Evolutionary conservation across 2,329 filamentous ascomycete species (phyloP), one percentile per base, ranked within the genome.

Genomic region (Colletotrichum coccodes): DNA sequence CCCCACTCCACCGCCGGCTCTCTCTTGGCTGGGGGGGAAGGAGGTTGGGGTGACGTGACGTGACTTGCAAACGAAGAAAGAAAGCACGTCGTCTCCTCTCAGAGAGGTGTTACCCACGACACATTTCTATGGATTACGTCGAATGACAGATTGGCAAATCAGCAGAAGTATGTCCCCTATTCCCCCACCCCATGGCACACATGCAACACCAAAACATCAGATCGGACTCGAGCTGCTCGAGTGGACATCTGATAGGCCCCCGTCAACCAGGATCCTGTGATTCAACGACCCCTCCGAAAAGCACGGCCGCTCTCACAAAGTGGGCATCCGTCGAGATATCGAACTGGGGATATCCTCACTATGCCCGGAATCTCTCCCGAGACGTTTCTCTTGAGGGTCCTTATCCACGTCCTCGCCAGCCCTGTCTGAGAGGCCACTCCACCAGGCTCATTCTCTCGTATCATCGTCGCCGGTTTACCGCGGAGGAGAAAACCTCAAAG

Each of bases 351-450:
- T 47, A 54, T 32, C 60, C 53, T 64, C 60, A 64, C 36, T 28
- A 16, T 44, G 46, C 30, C 59, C 59, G 64, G 64, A 46, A 67
- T 28, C 30, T 32, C 46, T 63, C 34, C 50, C 59, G 58, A 63
- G 59, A 56, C 50, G 56, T 50, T n/a, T 32, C 38, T 60, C 3
- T 32, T 14, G 6, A 26, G 32, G 16, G 21, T 16, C 28, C 38
- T 65, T 38, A 30, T 34, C 32, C 50, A 46, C 23, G 11, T 40
- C 28, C 56, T 46, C 40, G 30, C 30, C 47, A 60, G 30, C 38
- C n/a, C 38, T 53, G 62, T 30, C 47, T 32, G 26, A 14, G 16
- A 57, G 23, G 28, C 23, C 36, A 23, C 56, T 28, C 47, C 56
- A 32, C 49, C 16, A 5, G 14, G 18, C 23, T 34, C 34, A 16